Evolutionary conservation across 192 early-diverging fungal genomes (phyloP), one percentile per base, ranked within the genome.

Genomic region (Coemansia sp.): DNA sequence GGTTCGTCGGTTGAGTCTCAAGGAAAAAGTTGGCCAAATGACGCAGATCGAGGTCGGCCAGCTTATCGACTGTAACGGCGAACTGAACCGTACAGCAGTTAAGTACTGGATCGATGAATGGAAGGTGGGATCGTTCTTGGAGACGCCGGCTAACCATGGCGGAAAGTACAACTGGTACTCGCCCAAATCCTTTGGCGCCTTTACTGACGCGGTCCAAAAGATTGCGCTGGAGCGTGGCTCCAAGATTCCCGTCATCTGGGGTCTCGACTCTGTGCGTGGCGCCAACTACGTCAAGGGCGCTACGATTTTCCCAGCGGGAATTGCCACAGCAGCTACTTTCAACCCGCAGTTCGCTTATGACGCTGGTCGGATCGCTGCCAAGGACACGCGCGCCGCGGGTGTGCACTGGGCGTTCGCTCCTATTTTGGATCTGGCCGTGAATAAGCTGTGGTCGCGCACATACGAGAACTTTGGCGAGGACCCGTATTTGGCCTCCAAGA

Each of bases 21-120:
- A 69, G 47, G 85, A 89, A 32, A 84, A 89, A 53, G 82, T 85
- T 18, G 89, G 89, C 11, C 89, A 90, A 45, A 88, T 90, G 89
- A 88, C 12, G 74, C 85, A 87, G 69, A 75, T 90, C 22, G 75
- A 88, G 27, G 81, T 86, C 12, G 88, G 87, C 13, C 66, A 79
- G 83, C 32, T 90, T 15, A 63, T 89, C 12, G 76, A 82, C 53
- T 68, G 64, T 30, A 74, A 86, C 55, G 89, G 89, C 15, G 62
- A 70, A 22, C 64, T 89, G 59, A 86, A 90, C 60, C 29, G 65
- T 20, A 78, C 65, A 3, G 80, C 80, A 6, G 87, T 86, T 5
- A 63, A 85, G 62, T 80, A 87, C 62, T 89, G 84, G 79, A 71
- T 85, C 10, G 74, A 75, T 16, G 79, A 84, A 20, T 88, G 82